Evolutionary conservation across 2,329 filamentous ascomycete genomes (phyloP).

Genomic region (Penicillium sp.): DNA sequence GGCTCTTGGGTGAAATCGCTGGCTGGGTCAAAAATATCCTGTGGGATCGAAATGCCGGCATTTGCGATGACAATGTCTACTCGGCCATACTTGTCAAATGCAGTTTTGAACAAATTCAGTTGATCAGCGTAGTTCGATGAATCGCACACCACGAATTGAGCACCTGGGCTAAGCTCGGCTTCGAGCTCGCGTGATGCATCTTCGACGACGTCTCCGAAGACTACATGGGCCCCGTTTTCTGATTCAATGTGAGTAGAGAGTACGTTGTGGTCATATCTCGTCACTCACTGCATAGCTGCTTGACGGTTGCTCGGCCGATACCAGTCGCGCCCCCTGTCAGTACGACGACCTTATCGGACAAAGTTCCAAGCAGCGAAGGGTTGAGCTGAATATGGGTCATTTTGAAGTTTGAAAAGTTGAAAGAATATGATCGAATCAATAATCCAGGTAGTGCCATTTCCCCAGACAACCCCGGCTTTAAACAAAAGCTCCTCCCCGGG

Average conservation of each 20-base stretch:
- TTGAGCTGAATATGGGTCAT: constrained; percentile 21
- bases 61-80: constrained; percentile 31
- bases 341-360: constrained; percentile 47
- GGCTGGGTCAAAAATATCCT: constrained; percentile 19
- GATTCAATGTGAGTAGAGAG: neutral
- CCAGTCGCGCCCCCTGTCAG: constrained; percentile 48
- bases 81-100: constrained; percentile 18
- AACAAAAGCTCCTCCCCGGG: constrained; percentile 5
- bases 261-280: neutral
- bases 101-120: constrained; percentile 21
- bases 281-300: constrained; percentile 18
- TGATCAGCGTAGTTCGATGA: constrained; percentile 12
- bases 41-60: constrained; percentile 20
- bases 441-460: neutral
- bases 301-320: constrained; percentile 23
- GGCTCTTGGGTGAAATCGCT: constrained; percentile 22
- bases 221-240: constrained; percentile 10
- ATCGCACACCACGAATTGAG: constrained; percentile 13
- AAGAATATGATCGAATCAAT: too few species aligned
- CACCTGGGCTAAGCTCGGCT: constrained; percentile 5
- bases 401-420: neutral
- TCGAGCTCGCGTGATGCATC: constrained; percentile 8
- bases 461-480: neutral
- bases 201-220: constrained; percentile 11
- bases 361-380: constrained; percentile 14